Conservation (phyloP, 2,329 filamentous ascomycete genomes). For the Xylaria sp. region DNA sequence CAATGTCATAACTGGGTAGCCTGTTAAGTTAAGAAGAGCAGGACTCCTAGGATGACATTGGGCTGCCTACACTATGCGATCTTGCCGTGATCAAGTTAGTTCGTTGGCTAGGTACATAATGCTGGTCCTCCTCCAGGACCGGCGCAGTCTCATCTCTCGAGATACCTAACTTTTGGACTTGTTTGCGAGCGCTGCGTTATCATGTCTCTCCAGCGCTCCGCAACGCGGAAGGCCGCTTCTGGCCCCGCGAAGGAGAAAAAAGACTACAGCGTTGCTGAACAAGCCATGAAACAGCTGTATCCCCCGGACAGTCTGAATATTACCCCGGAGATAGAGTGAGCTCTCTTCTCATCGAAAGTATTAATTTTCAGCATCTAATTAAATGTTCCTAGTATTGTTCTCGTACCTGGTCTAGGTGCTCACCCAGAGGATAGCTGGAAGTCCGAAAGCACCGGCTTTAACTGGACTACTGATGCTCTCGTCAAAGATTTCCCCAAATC, state of each 20-base stretch:
- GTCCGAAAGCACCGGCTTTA: constrained; percentile 46
- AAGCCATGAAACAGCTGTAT: constrained; percentile 48
- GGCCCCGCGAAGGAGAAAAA: constrained; percentile 39
- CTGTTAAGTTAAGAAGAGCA: not conserved
- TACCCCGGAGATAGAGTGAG: constrained; percentile 46
- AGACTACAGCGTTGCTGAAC: constrained; percentile 45
- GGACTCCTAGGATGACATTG: not conserved
- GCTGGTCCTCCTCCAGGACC: constrained; percentile 12
- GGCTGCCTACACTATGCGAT: not conserved
- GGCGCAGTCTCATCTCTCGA: not conserved
- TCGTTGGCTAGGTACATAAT: constrained; percentile 16
- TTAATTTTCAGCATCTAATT: constrained; percentile 16
- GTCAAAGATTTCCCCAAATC: constrained; percentile 48
- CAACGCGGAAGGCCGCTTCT: constrained; percentile 34
- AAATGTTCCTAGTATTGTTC: constrained; percentile 43
- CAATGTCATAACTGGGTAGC: not conserved
- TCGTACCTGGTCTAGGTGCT: constrained; percentile 49
- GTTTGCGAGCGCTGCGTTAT: constrained; percentile 9
- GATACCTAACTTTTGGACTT: not conserved
- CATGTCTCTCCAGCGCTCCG: constrained; percentile 39
- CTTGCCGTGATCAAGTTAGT: not conserved
- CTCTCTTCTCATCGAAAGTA: not conserved
- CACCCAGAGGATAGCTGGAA: constrained; percentile 49
- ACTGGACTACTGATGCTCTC: constrained; percentile 49
- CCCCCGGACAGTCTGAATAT: constrained; percentile 39